Evolutionary conservation across 1,139 yeast genomes (phyloP), one percentile per base, ranked within the genome.

Genomic region (Kodamaea alishanica): DNA sequence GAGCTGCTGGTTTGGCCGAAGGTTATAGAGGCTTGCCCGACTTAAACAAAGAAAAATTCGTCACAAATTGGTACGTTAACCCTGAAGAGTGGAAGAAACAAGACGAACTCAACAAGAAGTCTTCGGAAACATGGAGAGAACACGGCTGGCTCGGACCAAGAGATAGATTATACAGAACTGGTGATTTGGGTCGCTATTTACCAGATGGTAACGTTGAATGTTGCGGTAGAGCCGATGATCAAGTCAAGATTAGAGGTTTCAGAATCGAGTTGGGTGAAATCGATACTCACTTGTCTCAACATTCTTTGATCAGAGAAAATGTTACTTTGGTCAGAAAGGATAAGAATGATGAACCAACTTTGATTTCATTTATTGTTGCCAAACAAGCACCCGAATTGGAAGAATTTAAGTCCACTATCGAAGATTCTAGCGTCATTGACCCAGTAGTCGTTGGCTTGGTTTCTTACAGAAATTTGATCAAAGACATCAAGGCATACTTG

Each of bases 181-280:
- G 98, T 51, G 99, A 94, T 64, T 73, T 92, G 52, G 99, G 99
- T 37, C 81, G 98, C 51, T 94, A 92, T 60, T 70, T 90, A 43
- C 97, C 98, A 5, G 96, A 89, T 55, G 98, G 98, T 43, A 87
- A 92, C 64, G 92, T 94, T 49, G 99, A 92, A 69, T 92, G 97
- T 63, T 84, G 95, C 61, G 99, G 99, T 42, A 81, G 99, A 62
- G 98, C 98, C 25, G 99, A 94, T 66, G 97, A 92, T 60, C 99
- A 94, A 65, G 97, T 94, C 46, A 94, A 94, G 65, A 92, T 94
- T 48, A 81, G 98, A 67, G 99, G 99, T 2, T 94, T 94, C 77
- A 81, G 99, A 68, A 94, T 94, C 49, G 98, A 94, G 65, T 73
- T 94, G 41, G 98, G 99, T 48, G 99, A 94, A 65, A 94, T 94